phyloP scores from a whole-genome alignment of 2,329 filamentous ascomycete genomes.

The Penicillium polonicum region DNA sequence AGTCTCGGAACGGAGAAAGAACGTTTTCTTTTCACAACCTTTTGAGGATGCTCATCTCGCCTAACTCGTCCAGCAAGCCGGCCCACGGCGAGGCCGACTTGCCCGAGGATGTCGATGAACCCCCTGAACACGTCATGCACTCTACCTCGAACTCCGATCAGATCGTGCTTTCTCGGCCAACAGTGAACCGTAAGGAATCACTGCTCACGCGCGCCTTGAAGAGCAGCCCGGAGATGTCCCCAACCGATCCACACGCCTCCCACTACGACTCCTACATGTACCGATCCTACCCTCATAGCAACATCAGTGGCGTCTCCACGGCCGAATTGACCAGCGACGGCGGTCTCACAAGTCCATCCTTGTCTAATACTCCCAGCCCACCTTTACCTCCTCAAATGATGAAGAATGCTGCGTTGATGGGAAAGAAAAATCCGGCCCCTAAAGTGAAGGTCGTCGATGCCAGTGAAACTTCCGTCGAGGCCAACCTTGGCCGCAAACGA shows the following conservation, averaged over 20 bases:
- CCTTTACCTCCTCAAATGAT: slow-evolving; percentile 57
- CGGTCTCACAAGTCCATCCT: slow-evolving; percentile 83
- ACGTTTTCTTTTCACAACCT: slow-evolving; percentile 42
- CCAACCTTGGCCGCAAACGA: slow-evolving; percentile 71
- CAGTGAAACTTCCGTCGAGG: slow-evolving; percentile 59
- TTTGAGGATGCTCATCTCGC: slow-evolving; percentile 47
- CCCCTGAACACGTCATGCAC: slow-evolving; percentile 61
- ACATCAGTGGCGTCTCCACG: slow-evolving; percentile 75
- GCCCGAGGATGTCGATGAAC: slow-evolving; percentile 79
- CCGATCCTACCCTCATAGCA: slow-evolving; percentile 62
- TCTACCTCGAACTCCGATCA: slow-evolving; percentile 32
- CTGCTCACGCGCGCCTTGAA: slow-evolving; percentile 83
- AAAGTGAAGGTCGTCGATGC: slow-evolving; percentile 37
- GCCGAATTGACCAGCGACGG: slow-evolving; percentile 94
- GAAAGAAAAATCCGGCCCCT: slow-evolving; percentile 17
- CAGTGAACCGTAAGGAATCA: slow-evolving; percentile 67
- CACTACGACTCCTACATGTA: slow-evolving; percentile 57
- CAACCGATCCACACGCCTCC: slow-evolving; percentile 33
- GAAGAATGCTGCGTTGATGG: slow-evolving; percentile 21
- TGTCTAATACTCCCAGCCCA: slow-evolving; percentile 84
- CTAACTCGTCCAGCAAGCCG: slow-evolving; percentile 40
- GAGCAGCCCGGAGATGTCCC: slow-evolving; percentile 57
- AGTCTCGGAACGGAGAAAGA: slow-evolving; percentile 33
- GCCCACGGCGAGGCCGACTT: slow-evolving; percentile 60
- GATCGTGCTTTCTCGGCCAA: slow-evolving; percentile 44